Base-by-base conservation (phyloP, 2,329 filamentous ascomycete genomes). In the Hysterium pulicare region DNA sequence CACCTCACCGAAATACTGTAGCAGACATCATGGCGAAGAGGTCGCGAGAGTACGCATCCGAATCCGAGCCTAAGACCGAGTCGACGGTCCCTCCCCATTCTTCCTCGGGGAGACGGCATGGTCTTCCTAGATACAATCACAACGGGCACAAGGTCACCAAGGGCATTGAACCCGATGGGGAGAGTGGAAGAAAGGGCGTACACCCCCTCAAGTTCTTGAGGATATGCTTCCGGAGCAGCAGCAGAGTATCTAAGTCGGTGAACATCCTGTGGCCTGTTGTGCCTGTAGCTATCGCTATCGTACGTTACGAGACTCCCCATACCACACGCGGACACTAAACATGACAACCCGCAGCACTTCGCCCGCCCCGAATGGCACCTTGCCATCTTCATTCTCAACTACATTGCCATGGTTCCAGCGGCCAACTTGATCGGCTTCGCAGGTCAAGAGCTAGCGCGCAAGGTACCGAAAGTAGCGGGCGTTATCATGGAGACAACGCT, bases 231-330 rank as follows among this genome's bases (percentile, higher is more conserved):
- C 71, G 67, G 38, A 87, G 84, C 33, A 79, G 80, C 22, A 84
- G 80, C 57, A 75, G 71, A 22, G 69, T 81, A 10, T 87, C 84
- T 7, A 77, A 76, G 59, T 59, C 75, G 38, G 82, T 86, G 56
- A 89, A 89, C 59, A 55, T 87, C 20, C 74, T 90, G 26, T 90
- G 85, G 85, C 86, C 86, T 4, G 73, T 87, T 46, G 85, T 89
- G 2, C 84, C 85, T 5, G 80, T 79, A 22, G 85, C 84, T 15
- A 81, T 90, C 51, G 82, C 74, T n/a, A 69, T 87, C 67, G 58
- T 82, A 61, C 16, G 52, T 44, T 38, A 7, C 5, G 15, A n/a
- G n/a, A n/a, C n/a, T n/a, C n/a, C n/a, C n/a, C n/a, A n/a, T n/a
- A n/a, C n/a, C n/a, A n/a, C n/a, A n/a, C n/a, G n/a, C n/a, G n/a